A percentile compares a stretch with the other conserved stretches of the same genome.
Evolutionary conservation across 495 filamentous ascomycete genomes (phyloP).

Genomic region (Penicillium desertorum): DNA sequence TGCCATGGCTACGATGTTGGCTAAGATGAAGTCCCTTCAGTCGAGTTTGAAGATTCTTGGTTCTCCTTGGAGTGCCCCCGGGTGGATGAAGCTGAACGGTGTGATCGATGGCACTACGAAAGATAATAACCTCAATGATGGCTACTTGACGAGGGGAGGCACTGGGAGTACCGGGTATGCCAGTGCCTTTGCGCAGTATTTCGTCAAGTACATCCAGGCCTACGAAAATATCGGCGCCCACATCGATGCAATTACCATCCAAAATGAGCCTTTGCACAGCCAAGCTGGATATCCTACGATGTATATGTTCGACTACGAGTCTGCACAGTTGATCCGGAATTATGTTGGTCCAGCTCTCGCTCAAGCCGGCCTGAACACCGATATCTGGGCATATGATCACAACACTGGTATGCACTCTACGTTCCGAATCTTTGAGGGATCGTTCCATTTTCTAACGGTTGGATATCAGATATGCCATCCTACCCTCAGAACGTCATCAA

Average conservation of each 20-base stretch:
- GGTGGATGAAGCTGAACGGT: constrained; percentile 59
- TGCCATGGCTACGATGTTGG: constrained; percentile 48
- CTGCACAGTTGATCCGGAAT: constrained; percentile 46
- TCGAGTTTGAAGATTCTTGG: constrained; percentile 50
- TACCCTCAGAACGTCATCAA: constrained; percentile 51
- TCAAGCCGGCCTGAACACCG: constrained; percentile 41
- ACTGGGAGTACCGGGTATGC: constrained; percentile 37
- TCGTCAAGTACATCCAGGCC: constrained; percentile 56
- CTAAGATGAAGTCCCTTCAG: constrained; percentile 29
- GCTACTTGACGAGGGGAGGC: constrained; percentile 27
- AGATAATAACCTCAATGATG: constrained; percentile 53
- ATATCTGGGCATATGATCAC: constrained; percentile 57
- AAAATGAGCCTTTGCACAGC: constrained; percentile 58
- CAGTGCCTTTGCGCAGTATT: constrained; percentile 51
- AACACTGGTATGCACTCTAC: constrained; percentile 47
- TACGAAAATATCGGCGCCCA: constrained; percentile 42
- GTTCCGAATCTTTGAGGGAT: neutral
- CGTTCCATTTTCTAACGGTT: neutral
- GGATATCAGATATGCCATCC: constrained; percentile 30
- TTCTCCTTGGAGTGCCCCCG: constrained; percentile 54
- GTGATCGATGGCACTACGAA: constrained; percentile 47
- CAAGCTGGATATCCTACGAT: constrained; percentile 54
- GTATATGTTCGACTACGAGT: constrained; percentile 53
- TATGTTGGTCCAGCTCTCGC: constrained; percentile 49
- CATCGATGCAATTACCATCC: constrained; percentile 56